phyloP scores from a whole-genome alignment of 805 yeast genomes.

The Monosporozyma yasuniensis region DNA sequence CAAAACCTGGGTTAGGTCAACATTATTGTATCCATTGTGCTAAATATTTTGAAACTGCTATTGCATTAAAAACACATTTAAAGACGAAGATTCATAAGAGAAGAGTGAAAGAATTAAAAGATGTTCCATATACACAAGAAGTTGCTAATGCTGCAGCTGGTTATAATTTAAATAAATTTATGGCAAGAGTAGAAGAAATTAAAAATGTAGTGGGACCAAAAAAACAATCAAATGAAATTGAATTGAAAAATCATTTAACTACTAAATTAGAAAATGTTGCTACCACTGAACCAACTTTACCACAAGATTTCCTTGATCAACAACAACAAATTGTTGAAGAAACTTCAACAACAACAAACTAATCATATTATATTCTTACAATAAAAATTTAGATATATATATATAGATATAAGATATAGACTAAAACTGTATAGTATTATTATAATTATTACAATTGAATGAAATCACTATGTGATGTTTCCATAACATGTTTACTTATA shows the following conservation, averaged over 20 bases:
- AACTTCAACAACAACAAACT: neutral
- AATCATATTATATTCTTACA: neutral
- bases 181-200: conserved; percentile 53
- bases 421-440: neutral
- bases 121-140: conserved; percentile 74
- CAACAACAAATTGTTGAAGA: neutral
- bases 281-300: conserved; percentile 30
- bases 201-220: conserved; percentile 43
- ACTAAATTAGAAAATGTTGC: conserved; percentile 20
- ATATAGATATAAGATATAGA: no score
- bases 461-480: conserved; percentile 52
- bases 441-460: conserved; percentile 35
- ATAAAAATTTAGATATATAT: no score
- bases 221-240: conserved; percentile 36
- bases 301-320: conserved; percentile 5
- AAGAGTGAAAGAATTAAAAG: conserved; percentile 64
- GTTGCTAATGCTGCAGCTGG: conserved; percentile 94
- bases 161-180: conserved; percentile 55
- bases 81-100: conserved; percentile 78
- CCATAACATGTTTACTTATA: conserved; percentile 54
- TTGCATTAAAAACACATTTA: conserved; percentile 62
- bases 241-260: conserved; percentile 25
- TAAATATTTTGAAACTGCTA: conserved; percentile 74
- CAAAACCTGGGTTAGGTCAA: conserved; percentile 90
- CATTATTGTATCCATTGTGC: conserved; percentile 92